Evolutionary conservation across 2,329 filamentous ascomycete species (phyloP).

Genomic region (Dactylellina cionopaga): DNA sequence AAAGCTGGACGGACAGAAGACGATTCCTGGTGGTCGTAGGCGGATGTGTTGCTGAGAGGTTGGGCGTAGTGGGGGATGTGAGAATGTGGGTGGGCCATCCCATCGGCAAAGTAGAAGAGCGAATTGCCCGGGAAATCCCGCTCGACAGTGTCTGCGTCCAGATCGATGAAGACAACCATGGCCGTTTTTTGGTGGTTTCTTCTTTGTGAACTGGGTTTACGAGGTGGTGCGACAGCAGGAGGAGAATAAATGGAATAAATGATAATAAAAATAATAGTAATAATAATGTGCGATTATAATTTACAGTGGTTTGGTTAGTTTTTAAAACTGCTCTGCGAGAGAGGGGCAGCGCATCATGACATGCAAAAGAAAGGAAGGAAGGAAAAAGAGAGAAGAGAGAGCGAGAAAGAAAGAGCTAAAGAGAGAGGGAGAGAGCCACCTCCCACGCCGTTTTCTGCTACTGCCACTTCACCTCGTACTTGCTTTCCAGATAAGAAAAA

Average conservation of each 20-base stretch:
- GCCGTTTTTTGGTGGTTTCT: constrained; percentile 2
- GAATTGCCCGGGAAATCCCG: constrained; percentile 50
- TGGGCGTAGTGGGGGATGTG: constrained; percentile 33
- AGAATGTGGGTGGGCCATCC: constrained; percentile 17
- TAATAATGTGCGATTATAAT: too few relatives aligned
- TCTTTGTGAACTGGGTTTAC: not conserved
- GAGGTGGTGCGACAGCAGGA: not conserved
- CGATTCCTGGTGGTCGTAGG: not conserved
- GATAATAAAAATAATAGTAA: too few relatives aligned
- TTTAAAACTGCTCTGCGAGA: too few relatives aligned
- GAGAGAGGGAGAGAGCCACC: not conserved
- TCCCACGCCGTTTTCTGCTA: not conserved
- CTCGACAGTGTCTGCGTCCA: constrained; percentile 50
- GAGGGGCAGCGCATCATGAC: not conserved
- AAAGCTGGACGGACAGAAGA: not conserved
- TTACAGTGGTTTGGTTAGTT: too few relatives aligned
- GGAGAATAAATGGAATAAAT: not conserved
- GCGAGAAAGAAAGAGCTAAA: not conserved
- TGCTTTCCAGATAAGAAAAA: not conserved
- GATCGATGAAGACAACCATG: constrained; percentile 51
- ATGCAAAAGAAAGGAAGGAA: not conserved
- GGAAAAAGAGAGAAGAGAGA: not conserved
- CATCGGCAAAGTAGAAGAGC: constrained; percentile 25
- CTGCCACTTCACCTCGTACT: constrained; percentile 17
- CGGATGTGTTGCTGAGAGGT: constrained; percentile 15